Conservation (phyloP, 2,329 filamentous ascomycete species). For the Cladosporium velox region DNA sequence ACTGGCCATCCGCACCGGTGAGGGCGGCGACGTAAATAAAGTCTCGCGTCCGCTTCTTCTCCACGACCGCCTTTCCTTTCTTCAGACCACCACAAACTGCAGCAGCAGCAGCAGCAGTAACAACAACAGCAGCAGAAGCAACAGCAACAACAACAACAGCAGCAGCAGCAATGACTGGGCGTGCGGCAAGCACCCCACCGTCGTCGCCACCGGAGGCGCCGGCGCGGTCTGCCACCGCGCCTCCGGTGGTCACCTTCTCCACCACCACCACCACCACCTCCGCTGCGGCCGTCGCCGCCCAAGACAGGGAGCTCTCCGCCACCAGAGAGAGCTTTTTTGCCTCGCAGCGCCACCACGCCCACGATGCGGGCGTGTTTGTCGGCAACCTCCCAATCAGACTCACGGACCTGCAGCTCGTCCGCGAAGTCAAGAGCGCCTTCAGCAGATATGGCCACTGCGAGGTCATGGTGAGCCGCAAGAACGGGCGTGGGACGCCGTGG, state of each 20-base stretch:
- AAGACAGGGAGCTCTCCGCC: not conserved
- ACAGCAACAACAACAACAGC: not conserved
- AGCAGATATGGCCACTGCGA: not conserved
- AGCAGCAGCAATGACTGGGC: not conserved
- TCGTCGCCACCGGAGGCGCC: not conserved
- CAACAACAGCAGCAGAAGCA: not conserved
- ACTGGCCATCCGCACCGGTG: not conserved
- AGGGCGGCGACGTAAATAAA: not conserved
- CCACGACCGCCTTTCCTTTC: not conserved
- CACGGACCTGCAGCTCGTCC: not conserved
- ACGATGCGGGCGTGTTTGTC: conserved; percentile 8
- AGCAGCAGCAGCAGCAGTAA: not conserved
- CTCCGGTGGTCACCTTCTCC: not conserved
- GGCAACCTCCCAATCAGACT: conserved; percentile 9
- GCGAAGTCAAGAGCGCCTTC: not conserved
- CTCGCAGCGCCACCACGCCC: not conserved
- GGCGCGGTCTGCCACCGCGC: not conserved
- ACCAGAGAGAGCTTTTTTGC: not conserved
- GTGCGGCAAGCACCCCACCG: not conserved
- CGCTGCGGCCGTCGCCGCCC: not conserved
- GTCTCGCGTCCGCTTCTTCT: not conserved
- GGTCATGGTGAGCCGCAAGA: not conserved
- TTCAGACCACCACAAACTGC: not conserved
- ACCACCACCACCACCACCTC: not conserved
- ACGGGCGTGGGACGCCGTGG: not conserved